A percentile compares a stretch with the other conserved stretches of the same genome.
Conservation (phyloP, 176 grass and related monocot genomes). For the Tuctoria greenei region DNA sequence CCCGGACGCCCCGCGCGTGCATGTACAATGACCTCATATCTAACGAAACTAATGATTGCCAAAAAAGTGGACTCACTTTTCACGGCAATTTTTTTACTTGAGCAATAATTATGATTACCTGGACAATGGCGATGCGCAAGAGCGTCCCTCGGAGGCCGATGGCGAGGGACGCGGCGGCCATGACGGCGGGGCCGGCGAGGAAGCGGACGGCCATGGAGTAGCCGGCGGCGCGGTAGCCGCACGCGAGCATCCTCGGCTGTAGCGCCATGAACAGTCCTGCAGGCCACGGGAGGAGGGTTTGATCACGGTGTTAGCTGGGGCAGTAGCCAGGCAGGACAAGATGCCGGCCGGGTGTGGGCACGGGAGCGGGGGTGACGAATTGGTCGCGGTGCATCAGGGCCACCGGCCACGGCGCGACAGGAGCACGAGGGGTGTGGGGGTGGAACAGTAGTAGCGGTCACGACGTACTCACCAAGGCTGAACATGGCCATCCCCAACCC, state of each 20-base stretch:
- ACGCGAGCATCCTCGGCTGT: conserved; percentile 78
- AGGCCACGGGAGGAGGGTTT: not conserved
- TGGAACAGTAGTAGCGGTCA: not conserved
- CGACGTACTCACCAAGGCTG: conserved; percentile 63
- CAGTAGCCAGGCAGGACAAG: not conserved
- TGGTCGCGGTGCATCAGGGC: conserved; percentile 40
- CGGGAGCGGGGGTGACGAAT: not conserved
- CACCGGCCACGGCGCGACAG: conserved; percentile 41
- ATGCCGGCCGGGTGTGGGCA: not conserved
- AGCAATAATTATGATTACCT: conserved; percentile 29
- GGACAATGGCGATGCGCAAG: conserved; percentile 76
- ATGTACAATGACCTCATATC: not conserved
- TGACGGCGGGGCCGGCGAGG: conserved; percentile 67
- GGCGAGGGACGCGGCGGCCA: conserved; percentile 65
- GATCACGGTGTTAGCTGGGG: not conserved
- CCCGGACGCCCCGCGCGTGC: not conserved
- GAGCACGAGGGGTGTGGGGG: conserved; percentile 36
- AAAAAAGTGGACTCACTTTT: not conserved
- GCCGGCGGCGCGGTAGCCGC: conserved; percentile 60
- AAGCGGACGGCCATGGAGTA: conserved; percentile 79
- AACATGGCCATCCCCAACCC: conserved; percentile 99
- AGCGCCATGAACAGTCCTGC: conserved; percentile 98
- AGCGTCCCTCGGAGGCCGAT: conserved; percentile 66
- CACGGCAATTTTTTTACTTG: not conserved
- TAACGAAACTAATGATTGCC: not conserved